Conservation (phyloP, 2,329 filamentous ascomycete genomes). For the Pyrenophora graminea region DNA sequence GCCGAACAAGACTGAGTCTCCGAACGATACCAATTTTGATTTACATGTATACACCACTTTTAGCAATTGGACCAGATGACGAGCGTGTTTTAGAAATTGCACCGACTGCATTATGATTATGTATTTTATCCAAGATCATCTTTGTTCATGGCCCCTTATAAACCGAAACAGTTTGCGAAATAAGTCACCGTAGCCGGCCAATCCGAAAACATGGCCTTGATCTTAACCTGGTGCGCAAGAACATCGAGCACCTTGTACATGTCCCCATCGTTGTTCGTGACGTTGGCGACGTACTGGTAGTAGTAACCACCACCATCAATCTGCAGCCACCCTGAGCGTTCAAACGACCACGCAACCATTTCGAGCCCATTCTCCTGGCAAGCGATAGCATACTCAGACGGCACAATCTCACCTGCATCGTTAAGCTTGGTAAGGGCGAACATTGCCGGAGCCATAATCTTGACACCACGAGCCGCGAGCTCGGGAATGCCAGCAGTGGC, state of each 20-base stretch:
- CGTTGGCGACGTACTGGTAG: slow-evolving; percentile 48
- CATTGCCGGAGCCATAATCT: slow-evolving; percentile 66
- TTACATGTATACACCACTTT: not conserved
- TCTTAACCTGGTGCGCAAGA: slow-evolving; percentile 63
- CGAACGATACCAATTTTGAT: not conserved
- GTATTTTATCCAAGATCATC: not conserved
- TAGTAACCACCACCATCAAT: slow-evolving; percentile 52
- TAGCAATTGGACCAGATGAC: not conserved
- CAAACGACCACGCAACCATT: slow-evolving; percentile 71
- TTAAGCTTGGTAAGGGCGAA: slow-evolving; percentile 62
- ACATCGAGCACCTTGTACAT: slow-evolving; percentile 68
- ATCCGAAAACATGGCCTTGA: slow-evolving; percentile 68
- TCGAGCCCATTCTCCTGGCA: slow-evolving; percentile 66
- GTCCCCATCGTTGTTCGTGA: slow-evolving; percentile 67
- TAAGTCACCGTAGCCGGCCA: slow-evolving; percentile 72
- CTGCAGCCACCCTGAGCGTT: slow-evolving; percentile 65
- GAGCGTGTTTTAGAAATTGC: not conserved
- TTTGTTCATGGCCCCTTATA: slow-evolving; percentile 18
- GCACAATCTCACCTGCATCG: slow-evolving; percentile 60
- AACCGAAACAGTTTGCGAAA: slow-evolving; percentile 71
- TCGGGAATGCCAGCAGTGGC: slow-evolving; percentile 61
- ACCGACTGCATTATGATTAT: not conserved
- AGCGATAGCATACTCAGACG: slow-evolving; percentile 64
- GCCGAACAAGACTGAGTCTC: not conserved
- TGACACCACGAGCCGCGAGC: slow-evolving; percentile 63